Base-by-base conservation (phyloP, 2,329 filamentous ascomycete genomes). In the Coniochaeta hoffmannii region DNA sequence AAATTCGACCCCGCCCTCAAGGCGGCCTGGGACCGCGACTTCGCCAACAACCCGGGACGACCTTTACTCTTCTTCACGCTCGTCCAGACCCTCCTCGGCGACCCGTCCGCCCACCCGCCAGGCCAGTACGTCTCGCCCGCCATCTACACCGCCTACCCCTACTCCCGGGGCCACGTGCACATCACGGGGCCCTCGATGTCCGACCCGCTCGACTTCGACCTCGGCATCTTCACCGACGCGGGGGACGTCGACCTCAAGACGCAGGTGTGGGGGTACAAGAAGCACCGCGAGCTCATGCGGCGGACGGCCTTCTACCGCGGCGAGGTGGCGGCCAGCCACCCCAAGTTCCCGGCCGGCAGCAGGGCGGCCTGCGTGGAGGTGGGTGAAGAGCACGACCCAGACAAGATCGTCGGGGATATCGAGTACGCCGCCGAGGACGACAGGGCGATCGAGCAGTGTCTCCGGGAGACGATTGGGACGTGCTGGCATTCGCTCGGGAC, bases 191-290 rank as follows among this genome's bases (percentile, higher is more conserved):
- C 72, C 3, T 62, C 68, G 0, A 58, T 75, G 3, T 62, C 68
- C 9, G 74, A 78, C 24, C 66, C 72, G 0, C 68, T 78, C 4
- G 77, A 84, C 57, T 85, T 87, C 56, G 74, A 82, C 53, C 70
- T 76, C 0, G 83, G 82, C 8, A 84, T 77, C 65, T 73, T 87
- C 31, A 74, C 68, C 4, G 78, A 85, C 53, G 61, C 69, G 12
- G 57, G 75, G 24, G 72, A 73, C 1, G 66, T 82, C n/a, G 83
- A 87, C 62, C 31, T 85, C 28, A 79, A 79, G 64, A 81, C 76
- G 61, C 76, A 81, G 12, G 61, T 83, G 11, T 86, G 83, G 82
- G 76, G 72, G 1, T 88, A 88, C 71, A 88, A 88, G 67, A 80
- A 78, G 61, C 41, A 76, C n/a, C 80, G 85, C 54, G 70, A 46